phyloP scores from a whole-genome alignment of 768 basidiomycete species.

The Postia placenta region DNA sequence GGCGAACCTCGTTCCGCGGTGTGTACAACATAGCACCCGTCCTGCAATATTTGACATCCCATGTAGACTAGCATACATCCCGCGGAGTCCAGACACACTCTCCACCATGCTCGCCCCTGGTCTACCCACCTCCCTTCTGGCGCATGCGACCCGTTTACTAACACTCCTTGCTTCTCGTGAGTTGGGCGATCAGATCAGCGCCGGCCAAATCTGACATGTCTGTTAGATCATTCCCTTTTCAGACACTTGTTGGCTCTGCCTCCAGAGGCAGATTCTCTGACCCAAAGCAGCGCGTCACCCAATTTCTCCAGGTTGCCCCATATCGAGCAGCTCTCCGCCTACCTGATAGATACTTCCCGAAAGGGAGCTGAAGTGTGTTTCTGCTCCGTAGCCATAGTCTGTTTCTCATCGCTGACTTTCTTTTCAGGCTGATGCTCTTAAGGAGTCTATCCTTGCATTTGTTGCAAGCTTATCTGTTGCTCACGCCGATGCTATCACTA shows the following conservation, averaged over 20 bases:
- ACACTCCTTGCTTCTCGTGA: conserved; percentile 49
- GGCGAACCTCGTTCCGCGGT: conserved; percentile 36
- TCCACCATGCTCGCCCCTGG: conserved; percentile 41
- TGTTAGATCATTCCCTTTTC: conserved; percentile 4
- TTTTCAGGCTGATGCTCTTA: conserved; percentile 18
- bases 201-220: neutral
- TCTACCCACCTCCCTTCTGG: conserved; percentile 49
- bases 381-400: too few species aligned
- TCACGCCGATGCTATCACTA: conserved; percentile 31
- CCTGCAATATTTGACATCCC: too few species aligned
- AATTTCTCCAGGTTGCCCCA: conserved; percentile 21
- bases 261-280: conserved; percentile 5
- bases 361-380: conserved; percentile 18
- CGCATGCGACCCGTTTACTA: conserved; percentile 43
- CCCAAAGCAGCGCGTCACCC: conserved; percentile 2
- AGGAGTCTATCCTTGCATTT: conserved; percentile 32
- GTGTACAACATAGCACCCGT: conserved; percentile 6
- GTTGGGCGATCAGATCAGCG: conserved; percentile 15
- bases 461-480: conserved; percentile 33
- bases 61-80: conserved; percentile 36
- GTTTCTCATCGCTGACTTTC: neutral
- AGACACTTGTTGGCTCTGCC: conserved; percentile 15
- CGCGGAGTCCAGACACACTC: conserved; percentile 36
- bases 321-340: conserved; percentile 24
- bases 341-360: conserved; percentile 19